A percentile compares a stretch with the other conserved stretches of the same genome.
Conservation (phyloP, 495 filamentous ascomycete genomes). For the Penicillium pulvis region DNA sequence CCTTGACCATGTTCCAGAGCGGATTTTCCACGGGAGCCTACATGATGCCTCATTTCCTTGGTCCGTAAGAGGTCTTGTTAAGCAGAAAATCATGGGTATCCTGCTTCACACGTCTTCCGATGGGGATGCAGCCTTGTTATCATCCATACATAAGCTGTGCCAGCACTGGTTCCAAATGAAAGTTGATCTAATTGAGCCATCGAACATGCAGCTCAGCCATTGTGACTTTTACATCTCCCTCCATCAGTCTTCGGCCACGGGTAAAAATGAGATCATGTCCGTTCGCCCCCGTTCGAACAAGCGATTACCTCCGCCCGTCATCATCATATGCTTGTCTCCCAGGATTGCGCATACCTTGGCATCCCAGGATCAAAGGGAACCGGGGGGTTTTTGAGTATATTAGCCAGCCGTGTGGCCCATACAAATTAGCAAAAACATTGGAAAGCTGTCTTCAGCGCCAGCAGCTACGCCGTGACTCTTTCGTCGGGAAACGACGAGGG, state of each 20-base stretch:
- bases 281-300: neutral
- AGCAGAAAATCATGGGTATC: conserved; percentile 15
- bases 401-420: conserved; percentile 37
- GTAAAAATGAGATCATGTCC: neutral
- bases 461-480: neutral
- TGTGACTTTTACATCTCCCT: conserved; percentile 19
- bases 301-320: conserved; percentile 15
- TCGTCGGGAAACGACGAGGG: neutral
- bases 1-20: conserved; percentile 11
- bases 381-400: conserved; percentile 29
- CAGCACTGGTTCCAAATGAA: conserved; percentile 19
- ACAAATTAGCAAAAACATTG: conserved; percentile 29
- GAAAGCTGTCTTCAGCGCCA: conserved; percentile 30
- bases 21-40: neutral
- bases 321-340: conserved; percentile 33
- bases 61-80: neutral
- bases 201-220: conserved; percentile 1
- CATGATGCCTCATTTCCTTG: neutral
- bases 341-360: conserved; percentile 32
- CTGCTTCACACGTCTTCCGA: conserved; percentile 12
- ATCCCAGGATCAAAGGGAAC: conserved; percentile 12
- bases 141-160: conserved; percentile 18
- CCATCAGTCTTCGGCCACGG: conserved; percentile 9
- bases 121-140: conserved; percentile 7
- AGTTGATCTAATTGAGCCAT: conserved; percentile 5